Conservation (phyloP, 495 filamentous ascomycete genomes). For the Hyaloscypha hepaticicola region DNA sequence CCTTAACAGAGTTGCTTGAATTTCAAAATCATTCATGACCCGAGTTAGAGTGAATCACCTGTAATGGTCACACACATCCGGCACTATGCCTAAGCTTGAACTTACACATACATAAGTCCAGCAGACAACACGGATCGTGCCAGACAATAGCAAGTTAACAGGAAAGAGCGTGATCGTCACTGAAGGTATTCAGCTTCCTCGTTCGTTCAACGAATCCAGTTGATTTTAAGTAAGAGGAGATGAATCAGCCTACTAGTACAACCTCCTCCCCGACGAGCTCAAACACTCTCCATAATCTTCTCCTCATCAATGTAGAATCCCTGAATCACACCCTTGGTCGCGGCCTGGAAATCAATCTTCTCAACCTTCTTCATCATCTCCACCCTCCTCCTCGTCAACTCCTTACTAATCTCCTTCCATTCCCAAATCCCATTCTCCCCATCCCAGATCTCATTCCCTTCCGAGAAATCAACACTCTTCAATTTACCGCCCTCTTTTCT, state of each 20-base stretch:
- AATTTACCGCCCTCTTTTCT: constrained; percentile 39
- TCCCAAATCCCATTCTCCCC: too few species aligned
- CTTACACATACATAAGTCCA: not conserved
- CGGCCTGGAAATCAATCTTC: constrained; percentile 4
- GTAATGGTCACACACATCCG: too few species aligned
- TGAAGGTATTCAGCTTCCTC: too few species aligned
- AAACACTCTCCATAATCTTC: constrained; percentile 14
- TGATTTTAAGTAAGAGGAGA: too few species aligned
- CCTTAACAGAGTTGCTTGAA: too few species aligned
- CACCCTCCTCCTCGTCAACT: constrained; percentile 10
- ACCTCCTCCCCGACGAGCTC: not conserved
- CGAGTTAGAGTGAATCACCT: too few species aligned
- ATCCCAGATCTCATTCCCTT: too few species aligned
- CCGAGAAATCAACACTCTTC: constrained; percentile 6
- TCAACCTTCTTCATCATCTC: constrained; percentile 1
- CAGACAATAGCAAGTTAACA: not conserved
- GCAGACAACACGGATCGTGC: not conserved
- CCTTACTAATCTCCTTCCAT: not conserved
- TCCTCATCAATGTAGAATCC: constrained; percentile 12
- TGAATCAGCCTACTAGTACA: too few species aligned
- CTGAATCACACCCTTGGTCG: constrained; percentile 4
- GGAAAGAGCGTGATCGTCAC: constrained; percentile 6
- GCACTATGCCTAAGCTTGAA: constrained; percentile 1
- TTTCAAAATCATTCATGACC: too few species aligned
- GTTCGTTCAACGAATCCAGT: too few species aligned